Conservation (phyloP, 176 grass and related monocot genomes). For the Dendrocalamus sinicus region DNA sequence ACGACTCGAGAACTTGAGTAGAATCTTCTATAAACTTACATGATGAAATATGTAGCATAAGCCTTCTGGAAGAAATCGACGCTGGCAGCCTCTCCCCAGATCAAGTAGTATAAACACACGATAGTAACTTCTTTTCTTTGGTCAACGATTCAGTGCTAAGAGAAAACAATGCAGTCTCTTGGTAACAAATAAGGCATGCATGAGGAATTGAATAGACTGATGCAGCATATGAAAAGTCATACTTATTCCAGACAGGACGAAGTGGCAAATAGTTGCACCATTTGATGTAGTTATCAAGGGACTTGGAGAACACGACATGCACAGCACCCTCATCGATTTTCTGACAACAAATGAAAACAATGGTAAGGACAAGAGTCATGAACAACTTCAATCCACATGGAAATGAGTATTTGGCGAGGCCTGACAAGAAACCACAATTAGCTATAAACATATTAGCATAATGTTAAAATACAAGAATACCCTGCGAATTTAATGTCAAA, state of each 20-base stretch:
- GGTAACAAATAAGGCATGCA: conserved; percentile 27
- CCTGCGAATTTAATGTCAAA: conserved; percentile 18
- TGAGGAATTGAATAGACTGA: conserved; percentile 13
- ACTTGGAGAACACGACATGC: conserved; percentile 70
- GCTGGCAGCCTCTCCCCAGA: conserved; percentile 98
- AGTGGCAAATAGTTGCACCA: conserved; percentile 89
- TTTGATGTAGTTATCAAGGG: conserved; percentile 94
- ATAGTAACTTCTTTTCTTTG: conserved; percentile 94
- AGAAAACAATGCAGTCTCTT: conserved; percentile 42
- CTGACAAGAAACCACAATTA: neutral
- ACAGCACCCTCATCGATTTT: conserved; percentile 90
- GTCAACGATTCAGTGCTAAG: conserved; percentile 64
- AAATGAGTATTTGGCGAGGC: neutral
- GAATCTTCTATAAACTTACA: conserved; percentile 63
- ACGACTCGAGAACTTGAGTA: neutral
- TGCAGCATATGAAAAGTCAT: conserved; percentile 39
- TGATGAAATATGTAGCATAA: conserved; percentile 98
- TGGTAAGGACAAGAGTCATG: conserved; percentile 21
- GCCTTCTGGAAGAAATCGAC: conserved; percentile 89
- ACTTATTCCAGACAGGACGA: conserved; percentile 76
- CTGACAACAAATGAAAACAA: conserved; percentile 57
- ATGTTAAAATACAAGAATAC: neutral
- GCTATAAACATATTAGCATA: neutral
- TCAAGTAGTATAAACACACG: conserved; percentile 88
- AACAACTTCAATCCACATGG: conserved; percentile 19